Evolutionary conservation across 805 yeast species (phyloP).

Genomic region (Kockiozyma suomiensis): DNA sequence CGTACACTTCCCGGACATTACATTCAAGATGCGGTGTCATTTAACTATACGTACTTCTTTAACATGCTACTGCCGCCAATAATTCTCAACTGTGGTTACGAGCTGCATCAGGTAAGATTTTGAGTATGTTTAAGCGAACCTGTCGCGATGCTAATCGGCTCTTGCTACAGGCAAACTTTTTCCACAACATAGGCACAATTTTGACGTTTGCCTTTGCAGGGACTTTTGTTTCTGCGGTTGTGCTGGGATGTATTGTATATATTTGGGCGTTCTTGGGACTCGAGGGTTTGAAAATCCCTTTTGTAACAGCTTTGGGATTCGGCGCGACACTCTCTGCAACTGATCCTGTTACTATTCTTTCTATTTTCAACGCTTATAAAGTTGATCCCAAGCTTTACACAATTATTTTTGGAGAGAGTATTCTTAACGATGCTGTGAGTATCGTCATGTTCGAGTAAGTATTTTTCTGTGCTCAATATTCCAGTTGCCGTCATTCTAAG

Average conservation of each 20-base stretch:
- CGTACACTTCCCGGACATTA: constrained; percentile 94
- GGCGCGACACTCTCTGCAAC: constrained; percentile 98
- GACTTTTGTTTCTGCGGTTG: constrained; percentile 88
- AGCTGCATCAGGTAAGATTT: constrained; percentile 61
- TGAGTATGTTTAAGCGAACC: background rate
- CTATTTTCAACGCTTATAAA: constrained; percentile 95
- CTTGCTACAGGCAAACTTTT: constrained; percentile 71
- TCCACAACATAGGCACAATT: constrained; percentile 87
- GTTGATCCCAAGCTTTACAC: constrained; percentile 98
- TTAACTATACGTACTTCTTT: constrained; percentile 91
- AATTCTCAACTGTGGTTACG: constrained; percentile 95
- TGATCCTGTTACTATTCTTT: constrained; percentile 95
- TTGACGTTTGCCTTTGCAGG: constrained; percentile 96
- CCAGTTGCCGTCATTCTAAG: too few relatives aligned
- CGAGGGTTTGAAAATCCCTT: constrained; percentile 83
- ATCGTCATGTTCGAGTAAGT: constrained; percentile 89
- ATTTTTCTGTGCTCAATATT: background rate
- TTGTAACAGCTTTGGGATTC: constrained; percentile 95
- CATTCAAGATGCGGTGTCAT: constrained; percentile 94
- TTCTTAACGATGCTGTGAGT: constrained; percentile 95
- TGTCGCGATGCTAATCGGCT: background rate
- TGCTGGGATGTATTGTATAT: constrained; percentile 66
- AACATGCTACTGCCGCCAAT: constrained; percentile 93
- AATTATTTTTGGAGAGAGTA: constrained; percentile 93
- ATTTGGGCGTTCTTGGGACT: constrained; percentile 91